phyloP scores from a whole-genome alignment of 345 rosid genomes.

The Corymbia maculata region DNA sequence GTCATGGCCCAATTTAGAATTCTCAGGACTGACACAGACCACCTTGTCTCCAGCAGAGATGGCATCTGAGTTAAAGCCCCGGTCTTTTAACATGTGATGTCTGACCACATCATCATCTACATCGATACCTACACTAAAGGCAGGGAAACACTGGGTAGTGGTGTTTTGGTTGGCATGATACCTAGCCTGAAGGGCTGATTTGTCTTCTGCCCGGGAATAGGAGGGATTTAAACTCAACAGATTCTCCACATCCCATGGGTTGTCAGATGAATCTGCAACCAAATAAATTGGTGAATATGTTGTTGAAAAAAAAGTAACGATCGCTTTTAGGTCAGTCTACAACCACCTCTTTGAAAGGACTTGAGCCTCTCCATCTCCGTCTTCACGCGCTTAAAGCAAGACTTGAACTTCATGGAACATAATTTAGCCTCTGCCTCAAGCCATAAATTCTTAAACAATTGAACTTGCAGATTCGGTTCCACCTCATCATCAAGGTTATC shows the following conservation, averaged over 20 bases:
- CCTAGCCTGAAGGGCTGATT: not conserved
- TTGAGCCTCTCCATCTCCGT: conserved; percentile 36
- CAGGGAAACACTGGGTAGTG: not conserved
- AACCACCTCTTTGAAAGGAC: conserved; percentile 26
- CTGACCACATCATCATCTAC: not conserved
- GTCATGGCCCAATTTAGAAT: conserved; percentile 3
- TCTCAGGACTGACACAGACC: not conserved
- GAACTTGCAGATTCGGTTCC: conserved; percentile 42
- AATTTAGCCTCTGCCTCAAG: conserved; percentile 90
- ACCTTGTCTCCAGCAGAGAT: not conserved
- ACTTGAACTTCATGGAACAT: conserved; percentile 52
- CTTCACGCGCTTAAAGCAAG: conserved; percentile 60
- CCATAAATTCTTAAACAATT: conserved; percentile 87
- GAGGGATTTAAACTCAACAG: not conserved
- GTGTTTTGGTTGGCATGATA: not conserved
- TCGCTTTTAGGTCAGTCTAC: not conserved
- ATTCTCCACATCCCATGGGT: not conserved
- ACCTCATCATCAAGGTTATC: conserved; percentile 50
- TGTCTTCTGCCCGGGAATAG: not conserved
- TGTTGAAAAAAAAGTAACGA: not conserved
- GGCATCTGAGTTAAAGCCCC: not conserved
- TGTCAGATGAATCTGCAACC: not conserved
- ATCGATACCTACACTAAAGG: not conserved
- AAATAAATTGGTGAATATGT: not conserved
- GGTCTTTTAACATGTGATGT: not conserved